Evolutionary conservation across 2,329 filamentous ascomycete genomes (phyloP).

Genomic region (Penicillium sp.): DNA sequence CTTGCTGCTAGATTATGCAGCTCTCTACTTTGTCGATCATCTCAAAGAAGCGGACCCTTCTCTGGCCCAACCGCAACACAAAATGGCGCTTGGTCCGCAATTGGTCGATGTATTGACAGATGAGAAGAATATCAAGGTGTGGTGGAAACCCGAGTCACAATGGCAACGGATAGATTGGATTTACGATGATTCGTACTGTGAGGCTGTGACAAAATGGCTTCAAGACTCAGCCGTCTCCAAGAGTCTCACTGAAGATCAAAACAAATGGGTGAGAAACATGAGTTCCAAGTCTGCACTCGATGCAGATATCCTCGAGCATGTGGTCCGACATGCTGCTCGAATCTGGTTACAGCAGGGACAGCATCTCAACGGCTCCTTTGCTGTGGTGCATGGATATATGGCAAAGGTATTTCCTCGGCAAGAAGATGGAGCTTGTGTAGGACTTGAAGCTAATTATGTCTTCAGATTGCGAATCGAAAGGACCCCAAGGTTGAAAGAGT

Average conservation of each 20-base stretch:
- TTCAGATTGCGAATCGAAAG: constrained; percentile 13
- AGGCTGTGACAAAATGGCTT: constrained; percentile 23
- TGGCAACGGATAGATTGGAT: constrained; percentile 17
- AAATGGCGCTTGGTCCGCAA: constrained; percentile 20
- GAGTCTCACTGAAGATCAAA: constrained; percentile 20
- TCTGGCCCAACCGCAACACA: constrained; percentile 19
- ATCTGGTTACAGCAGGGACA: constrained; percentile 15
- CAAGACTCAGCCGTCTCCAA: constrained; percentile 28
- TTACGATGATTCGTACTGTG: constrained; percentile 15
- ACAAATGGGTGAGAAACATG: constrained; percentile 25
- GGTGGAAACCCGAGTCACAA: constrained; percentile 16
- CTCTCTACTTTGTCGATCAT: constrained; percentile 8
- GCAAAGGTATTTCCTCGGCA: constrained; percentile 6
- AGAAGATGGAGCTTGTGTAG: not conserved
- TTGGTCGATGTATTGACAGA: constrained; percentile 23
- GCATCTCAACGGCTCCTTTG: not conserved
- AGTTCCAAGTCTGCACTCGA: constrained; percentile 25
- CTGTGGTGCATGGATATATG: constrained; percentile 6
- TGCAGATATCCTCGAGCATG: constrained; percentile 26
- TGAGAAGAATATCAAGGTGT: constrained; percentile 16
- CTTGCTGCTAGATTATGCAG: constrained; percentile 8
- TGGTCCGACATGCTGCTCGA: constrained; percentile 17
- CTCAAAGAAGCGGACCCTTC: constrained; percentile 18
- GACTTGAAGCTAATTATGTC: not conserved
- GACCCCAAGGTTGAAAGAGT: not conserved